phyloP scores from a whole-genome alignment of 1,284 basidiomycete species.

The Moesziomyces globuligerus region DNA sequence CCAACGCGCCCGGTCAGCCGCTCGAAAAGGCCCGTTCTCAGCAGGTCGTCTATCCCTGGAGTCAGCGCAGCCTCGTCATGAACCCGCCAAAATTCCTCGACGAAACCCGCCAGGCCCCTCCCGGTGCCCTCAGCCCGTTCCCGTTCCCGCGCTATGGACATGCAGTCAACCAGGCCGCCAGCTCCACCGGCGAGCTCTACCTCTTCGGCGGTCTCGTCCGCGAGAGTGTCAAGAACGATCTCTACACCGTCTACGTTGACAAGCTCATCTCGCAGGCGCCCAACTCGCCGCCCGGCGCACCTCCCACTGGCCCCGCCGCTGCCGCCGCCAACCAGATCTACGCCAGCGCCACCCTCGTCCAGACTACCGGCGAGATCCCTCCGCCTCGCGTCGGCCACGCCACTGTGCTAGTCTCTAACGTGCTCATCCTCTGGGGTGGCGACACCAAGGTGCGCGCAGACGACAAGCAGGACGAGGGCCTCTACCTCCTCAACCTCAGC shows the following conservation, averaged over 20 bases:
- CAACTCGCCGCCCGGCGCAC: constrained; percentile 70
- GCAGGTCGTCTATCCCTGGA: constrained; percentile 66
- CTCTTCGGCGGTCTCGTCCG: constrained; percentile 96
- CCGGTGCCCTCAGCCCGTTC: constrained; percentile 66
- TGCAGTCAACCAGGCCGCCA: constrained; percentile 83
- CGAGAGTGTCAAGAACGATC: constrained; percentile 89
- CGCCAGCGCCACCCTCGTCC: constrained; percentile 70
- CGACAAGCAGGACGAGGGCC: constrained; percentile 88
- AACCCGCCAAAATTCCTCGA: constrained; percentile 66
- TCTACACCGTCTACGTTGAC: constrained; percentile 73
- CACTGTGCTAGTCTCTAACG: constrained; percentile 91
- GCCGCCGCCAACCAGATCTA: constrained; percentile 68
- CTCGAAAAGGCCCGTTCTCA: constrained; percentile 32
- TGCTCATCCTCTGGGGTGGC: constrained; percentile 97
- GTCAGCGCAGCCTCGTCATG: constrained; percentile 61
- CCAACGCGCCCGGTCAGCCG: constrained; percentile 10
- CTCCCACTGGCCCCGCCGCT: constrained; percentile 5
- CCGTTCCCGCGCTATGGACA: constrained; percentile 99
- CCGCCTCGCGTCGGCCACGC: constrained; percentile 93
- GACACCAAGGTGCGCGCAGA: constrained; percentile 81
- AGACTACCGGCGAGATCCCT: constrained; percentile 87
- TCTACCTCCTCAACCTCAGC: constrained; percentile 92
- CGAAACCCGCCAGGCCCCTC: constrained; percentile 62
- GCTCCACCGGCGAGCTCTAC: constrained; percentile 86
- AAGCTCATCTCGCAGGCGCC: constrained; percentile 76